Base-by-base conservation (phyloP, 331 rosid species). In the Telfairia occidentalis region DNA sequence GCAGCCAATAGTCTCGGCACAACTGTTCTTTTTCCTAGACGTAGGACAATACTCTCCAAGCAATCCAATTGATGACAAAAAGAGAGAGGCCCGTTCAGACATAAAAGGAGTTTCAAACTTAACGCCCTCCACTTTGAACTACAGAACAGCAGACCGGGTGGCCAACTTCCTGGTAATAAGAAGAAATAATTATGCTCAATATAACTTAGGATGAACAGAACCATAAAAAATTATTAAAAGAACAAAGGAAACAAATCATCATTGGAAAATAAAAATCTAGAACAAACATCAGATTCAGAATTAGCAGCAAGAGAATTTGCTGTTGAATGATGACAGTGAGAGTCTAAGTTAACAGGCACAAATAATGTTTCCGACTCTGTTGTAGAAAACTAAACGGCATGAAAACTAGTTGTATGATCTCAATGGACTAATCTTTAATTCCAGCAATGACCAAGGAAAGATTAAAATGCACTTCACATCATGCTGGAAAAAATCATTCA, bases 41-140 rank as follows among this genome's bases (percentile, higher is more conserved):
- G 86, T 57, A 63, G 92, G 92, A 80, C 89, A 81, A 53, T 87
- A 87, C 76, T 85, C 89, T 57, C 88, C 92, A 28, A 87, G 89
- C 71, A 83, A 87, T 50, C 89, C 89, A 74, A 87, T 82, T 26
- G 86, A 83, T 70, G 70, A 81, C 87, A 86, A 83, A 86, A 83
- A 84, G 82, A 79, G 78, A 78, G 83, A 65, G 81, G 78, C 89
- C 78, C 81, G 86, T 78, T 88, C 90, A 84, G 92, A 86, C 92
- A 88, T 88, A 88, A 88, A 88, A 88, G 76, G 85, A 69, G 87
- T 45, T 83, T 78, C 88, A 81, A 83, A 77, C 85, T 78, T 84
- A 54, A 84, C 82, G 60, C 77, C 29, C 90, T 88, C 89, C 87
- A 86, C 89, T 82, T 88, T 86, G 73, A 54, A 66, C 8, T 81